These are phyloP conservation scores for Dillenia suffruticosa DNA, from an alignment of 164 flowering plant genomes.

Conservation along the genomic window DNA sequence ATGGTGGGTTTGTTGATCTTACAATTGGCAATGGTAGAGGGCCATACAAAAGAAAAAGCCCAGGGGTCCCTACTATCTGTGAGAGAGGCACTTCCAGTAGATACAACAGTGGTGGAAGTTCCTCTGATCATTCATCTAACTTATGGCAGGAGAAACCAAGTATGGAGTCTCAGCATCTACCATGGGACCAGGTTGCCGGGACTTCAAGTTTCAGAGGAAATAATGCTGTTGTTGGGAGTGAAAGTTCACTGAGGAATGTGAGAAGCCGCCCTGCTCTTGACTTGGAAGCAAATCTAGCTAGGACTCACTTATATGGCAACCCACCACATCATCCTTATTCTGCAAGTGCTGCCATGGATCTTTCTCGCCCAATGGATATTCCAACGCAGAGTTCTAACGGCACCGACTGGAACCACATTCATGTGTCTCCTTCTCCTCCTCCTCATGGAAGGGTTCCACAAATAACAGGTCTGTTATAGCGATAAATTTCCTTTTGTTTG, in stretches of 20 bases:
- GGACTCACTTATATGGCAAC: constrained; percentile 33
- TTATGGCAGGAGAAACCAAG: constrained; percentile 39
- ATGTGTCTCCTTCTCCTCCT: constrained; percentile 19
- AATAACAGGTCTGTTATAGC: constrained; percentile 29
- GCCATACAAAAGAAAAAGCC: constrained; percentile 57
- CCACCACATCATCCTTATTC: constrained; percentile 25
- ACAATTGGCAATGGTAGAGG: constrained; percentile 38
- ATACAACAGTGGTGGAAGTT: constrained; percentile 26
- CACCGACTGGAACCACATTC: constrained; percentile 36
- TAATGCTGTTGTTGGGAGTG: constrained; percentile 38
- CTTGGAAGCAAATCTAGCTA: constrained; percentile 33
- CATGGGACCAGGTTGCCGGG: constrained; percentile 29
- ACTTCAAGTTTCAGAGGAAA: constrained; percentile 28
- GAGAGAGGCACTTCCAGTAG: constrained; percentile 52
- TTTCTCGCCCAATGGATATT: constrained; percentile 26
- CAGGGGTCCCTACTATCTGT: constrained; percentile 31
- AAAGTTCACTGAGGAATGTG: constrained; percentile 57
- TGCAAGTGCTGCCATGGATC: constrained; percentile 22
- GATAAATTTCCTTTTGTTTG: background rate
- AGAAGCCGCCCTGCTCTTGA: constrained; percentile 52
- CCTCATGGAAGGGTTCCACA: constrained; percentile 26
- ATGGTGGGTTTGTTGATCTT: constrained; percentile 27
- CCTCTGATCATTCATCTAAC: constrained; percentile 28
- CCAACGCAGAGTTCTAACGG: constrained; percentile 22
- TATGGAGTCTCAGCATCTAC: constrained; percentile 30